Evolutionary conservation across 2,329 filamentous ascomycete genomes (phyloP).

Genomic region (Aspergillus pseudotamarii): DNA sequence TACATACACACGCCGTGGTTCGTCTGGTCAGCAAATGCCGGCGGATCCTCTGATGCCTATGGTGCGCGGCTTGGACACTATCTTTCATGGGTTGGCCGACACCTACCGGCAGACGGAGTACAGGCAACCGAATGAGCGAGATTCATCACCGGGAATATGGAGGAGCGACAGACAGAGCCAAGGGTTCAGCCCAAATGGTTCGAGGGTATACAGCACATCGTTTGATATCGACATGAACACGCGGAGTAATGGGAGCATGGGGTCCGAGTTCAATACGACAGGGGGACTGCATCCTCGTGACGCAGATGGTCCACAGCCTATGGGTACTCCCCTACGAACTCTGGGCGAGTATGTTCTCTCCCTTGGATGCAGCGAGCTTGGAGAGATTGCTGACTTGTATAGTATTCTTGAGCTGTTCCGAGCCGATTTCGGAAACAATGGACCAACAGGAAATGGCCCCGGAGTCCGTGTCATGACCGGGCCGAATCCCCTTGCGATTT

Average conservation of each 20-base stretch:
- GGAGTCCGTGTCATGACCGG: slow-evolving; percentile 27
- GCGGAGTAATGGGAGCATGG: slow-evolving; percentile 13
- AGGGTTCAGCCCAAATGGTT: background rate
- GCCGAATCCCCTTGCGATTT: slow-evolving; percentile 49
- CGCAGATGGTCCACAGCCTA: slow-evolving; percentile 53
- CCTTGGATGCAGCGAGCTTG: background rate
- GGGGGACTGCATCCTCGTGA: slow-evolving; percentile 54
- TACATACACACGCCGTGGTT: slow-evolving; percentile 33
- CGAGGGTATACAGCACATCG: background rate
- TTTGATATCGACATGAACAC: slow-evolving; percentile 9
- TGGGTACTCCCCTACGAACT: slow-evolving; percentile 49
- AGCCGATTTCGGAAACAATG: slow-evolving; percentile 20
- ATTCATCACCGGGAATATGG: background rate
- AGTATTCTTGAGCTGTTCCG: slow-evolving; percentile 35
- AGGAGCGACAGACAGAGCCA: background rate
- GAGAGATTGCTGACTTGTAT: slow-evolving; percentile 13
- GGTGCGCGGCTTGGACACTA: slow-evolving; percentile 44
- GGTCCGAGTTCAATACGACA: slow-evolving; percentile 14
- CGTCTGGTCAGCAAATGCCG: slow-evolving; percentile 14
- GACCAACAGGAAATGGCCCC: slow-evolving; percentile 15
- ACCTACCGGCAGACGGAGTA: slow-evolving; percentile 26
- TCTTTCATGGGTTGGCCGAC: slow-evolving; percentile 51
- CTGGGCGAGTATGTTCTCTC: slow-evolving; percentile 49
- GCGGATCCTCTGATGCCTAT: slow-evolving; percentile 34
- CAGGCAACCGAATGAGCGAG: background rate